Evolutionary conservation across 192 early-diverging fungal genomes (phyloP).

Genomic region (Coemansia sp.): DNA sequence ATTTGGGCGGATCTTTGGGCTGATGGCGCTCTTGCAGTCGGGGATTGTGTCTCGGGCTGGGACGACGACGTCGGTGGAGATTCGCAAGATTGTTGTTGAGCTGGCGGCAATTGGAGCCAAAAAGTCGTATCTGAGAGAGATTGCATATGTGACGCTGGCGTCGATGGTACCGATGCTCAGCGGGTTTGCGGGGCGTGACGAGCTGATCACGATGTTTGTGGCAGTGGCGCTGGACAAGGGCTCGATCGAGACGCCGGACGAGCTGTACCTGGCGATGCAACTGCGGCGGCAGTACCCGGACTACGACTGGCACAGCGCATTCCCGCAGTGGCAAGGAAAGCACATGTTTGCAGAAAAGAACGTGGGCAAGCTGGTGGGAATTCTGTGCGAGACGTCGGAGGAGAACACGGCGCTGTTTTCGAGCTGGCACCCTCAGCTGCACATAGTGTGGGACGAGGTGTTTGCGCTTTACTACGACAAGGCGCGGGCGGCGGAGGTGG

Average conservation of each 20-base stretch:
- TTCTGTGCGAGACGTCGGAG: conserved; percentile 45
- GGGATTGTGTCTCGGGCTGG: conserved; percentile 63
- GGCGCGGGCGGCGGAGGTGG: conserved; percentile 26
- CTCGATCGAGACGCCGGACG: conserved; percentile 45
- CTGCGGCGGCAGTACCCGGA: conserved; percentile 32
- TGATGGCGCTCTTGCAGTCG: conserved; percentile 76
- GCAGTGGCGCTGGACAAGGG: conserved; percentile 45
- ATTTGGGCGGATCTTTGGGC: conserved; percentile 90
- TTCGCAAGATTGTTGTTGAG: conserved; percentile 64
- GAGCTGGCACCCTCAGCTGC: conserved; percentile 75
- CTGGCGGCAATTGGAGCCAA: conserved; percentile 65
- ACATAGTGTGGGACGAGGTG: conserved; percentile 75
- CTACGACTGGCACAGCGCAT: conserved; percentile 42
- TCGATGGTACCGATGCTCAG: conserved; percentile 41
- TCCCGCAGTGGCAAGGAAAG: conserved; percentile 45
- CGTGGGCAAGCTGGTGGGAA: conserved; percentile 15
- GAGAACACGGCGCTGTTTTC: conserved; percentile 43
- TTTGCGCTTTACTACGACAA: conserved; percentile 58
- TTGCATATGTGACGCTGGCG: conserved; percentile 67
- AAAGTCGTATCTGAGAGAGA: conserved; percentile 81
- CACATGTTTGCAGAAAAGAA: conserved; percentile 40
- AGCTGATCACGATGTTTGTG: conserved; percentile 43
- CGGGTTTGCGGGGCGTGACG: conserved; percentile 12
- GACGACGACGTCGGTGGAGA: conserved; percentile 72
- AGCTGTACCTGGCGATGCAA: conserved; percentile 42